Evolutionary conservation across 176 grass and related monocot species (phyloP), one percentile per base, ranked within the genome.

Genomic region (Avena eriantha): DNA sequence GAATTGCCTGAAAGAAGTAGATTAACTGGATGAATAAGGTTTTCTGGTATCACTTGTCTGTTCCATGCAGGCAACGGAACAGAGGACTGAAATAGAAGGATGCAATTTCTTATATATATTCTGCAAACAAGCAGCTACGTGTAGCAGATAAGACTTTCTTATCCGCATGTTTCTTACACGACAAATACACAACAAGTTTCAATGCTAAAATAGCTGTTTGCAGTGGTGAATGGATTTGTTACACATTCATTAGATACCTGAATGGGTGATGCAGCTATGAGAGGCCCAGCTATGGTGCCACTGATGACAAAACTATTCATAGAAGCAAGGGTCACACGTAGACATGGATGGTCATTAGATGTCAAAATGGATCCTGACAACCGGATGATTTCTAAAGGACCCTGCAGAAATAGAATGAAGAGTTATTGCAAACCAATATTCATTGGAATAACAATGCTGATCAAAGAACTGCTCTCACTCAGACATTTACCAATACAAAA

Each of bases 301-400:
- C 77, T 86, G 10, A 91, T 16, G 33, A 91, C 77, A 77, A 78
- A 81, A 69, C 69, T 69, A 72, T 91, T 45, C 33, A 46, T 41
- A 36, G 82, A 88, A 82, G 90, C 77, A 85, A 91, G 86, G 77
- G 82, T 88, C 41, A 82, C 77, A 71, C 86, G 66, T 35, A 91
- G 76, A 35, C 61, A 81, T 43, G 50, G 82, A 81, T 49, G 76
- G 69, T 48, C 71, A 77, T 84, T 67, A 77, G 70, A 67, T 82
- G 82, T 81, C 69, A 85, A 91, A 85, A 81, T 71, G 70, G 82
- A 91, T 82, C 86, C 86, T 2, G 67, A 88, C 10, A 85, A 26
- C 19, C 63, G 70, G 67, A 91, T 77, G 71, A 91, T 91, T 82
- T 91, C 77, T 70, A 85, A 81, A 88, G 82, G 85, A 71, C 86